Conservation (phyloP, 2,329 filamentous ascomycete genomes). For the Lithohypha guttulata region DNA sequence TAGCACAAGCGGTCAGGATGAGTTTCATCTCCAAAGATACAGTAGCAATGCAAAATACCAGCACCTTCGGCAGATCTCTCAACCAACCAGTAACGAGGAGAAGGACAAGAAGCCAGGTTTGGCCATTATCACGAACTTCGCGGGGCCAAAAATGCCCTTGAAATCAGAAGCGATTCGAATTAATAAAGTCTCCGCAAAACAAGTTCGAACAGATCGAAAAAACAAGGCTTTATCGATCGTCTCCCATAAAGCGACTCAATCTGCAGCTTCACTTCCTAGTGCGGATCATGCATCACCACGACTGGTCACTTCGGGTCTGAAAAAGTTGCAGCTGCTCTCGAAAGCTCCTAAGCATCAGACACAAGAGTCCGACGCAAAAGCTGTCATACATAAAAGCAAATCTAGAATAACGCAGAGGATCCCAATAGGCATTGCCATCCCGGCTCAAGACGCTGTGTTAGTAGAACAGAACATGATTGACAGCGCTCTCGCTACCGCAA, state of each 20-base stretch:
- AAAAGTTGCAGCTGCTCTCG: too few species aligned
- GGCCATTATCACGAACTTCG: slow-evolving; percentile 35
- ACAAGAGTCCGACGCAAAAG: too few species aligned
- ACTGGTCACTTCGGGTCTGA: too few species aligned
- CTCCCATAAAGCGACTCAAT: slow-evolving; percentile 2
- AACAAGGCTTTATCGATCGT: slow-evolving; percentile 7
- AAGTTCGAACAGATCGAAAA: slow-evolving; percentile 12
- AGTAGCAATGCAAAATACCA: slow-evolving; percentile 11
- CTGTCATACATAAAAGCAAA: slow-evolving; percentile 23
- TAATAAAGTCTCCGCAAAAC: slow-evolving; percentile 17
- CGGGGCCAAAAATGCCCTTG: slow-evolving; percentile 10
- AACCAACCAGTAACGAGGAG: not conserved
- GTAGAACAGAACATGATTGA: slow-evolving; percentile 19
- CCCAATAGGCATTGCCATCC: slow-evolving; percentile 36
- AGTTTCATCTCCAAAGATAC: slow-evolving; percentile 21
- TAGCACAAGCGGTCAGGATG: slow-evolving; percentile 17
- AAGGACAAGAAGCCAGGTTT: slow-evolving; percentile 25
- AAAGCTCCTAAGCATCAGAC: too few species aligned
- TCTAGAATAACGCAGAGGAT: slow-evolving; percentile 37
- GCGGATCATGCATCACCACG: too few species aligned
- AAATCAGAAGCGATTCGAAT: slow-evolving; percentile 14
- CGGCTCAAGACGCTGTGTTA: slow-evolving; percentile 25
- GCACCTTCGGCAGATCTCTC: not conserved
- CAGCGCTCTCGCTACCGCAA: slow-evolving; percentile 24
- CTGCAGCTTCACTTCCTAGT: not conserved